A percentile compares a stretch with the other conserved stretches of the same genome.
These are phyloP conservation scores for Eurotiales sp. DNA, from an alignment of 2,329 filamentous ascomycete genomes.

Conservation along the genomic window DNA sequence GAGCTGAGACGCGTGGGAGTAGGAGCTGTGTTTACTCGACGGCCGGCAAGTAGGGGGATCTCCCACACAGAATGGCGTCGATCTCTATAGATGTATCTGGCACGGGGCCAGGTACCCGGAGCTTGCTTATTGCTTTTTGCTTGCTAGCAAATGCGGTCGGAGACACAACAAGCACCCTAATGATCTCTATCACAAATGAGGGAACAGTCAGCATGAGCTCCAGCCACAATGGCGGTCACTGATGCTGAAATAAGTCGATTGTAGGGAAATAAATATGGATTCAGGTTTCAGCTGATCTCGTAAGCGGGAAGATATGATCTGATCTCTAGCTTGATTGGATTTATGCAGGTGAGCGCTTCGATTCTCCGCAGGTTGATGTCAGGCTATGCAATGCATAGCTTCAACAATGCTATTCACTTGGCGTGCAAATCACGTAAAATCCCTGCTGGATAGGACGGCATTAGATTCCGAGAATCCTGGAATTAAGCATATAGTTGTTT, in stretches of 20 bases:
- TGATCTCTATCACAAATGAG: no score
- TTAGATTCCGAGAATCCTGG: not conserved
- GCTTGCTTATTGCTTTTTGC: not conserved
- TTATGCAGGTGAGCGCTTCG: not conserved
- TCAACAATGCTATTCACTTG: no score
- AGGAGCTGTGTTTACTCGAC: no score
- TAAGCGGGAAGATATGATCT: not conserved
- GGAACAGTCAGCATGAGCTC: no score
- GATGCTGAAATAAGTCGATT: not conserved
- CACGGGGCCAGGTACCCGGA: not conserved
- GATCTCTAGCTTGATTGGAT: not conserved
- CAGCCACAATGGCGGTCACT: no score
- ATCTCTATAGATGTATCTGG: not conserved
- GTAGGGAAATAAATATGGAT: not conserved
- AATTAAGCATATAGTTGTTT: not conserved
- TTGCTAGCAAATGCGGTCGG: not conserved
- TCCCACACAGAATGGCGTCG: not conserved
- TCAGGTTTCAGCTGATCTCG: slow-evolving; percentile 1
- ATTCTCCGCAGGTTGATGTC: not conserved
- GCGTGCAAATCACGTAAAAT: not conserved
- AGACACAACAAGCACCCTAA: not conserved
- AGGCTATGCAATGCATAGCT: not conserved
- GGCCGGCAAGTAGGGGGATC: not conserved
- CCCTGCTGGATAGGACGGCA: not conserved
- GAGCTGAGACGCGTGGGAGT: not conserved